A percentile compares a stretch with the other conserved stretches of the same genome.
Conservation (phyloP, 495 filamentous ascomycete genomes). For the Podospora anserina region DNA sequence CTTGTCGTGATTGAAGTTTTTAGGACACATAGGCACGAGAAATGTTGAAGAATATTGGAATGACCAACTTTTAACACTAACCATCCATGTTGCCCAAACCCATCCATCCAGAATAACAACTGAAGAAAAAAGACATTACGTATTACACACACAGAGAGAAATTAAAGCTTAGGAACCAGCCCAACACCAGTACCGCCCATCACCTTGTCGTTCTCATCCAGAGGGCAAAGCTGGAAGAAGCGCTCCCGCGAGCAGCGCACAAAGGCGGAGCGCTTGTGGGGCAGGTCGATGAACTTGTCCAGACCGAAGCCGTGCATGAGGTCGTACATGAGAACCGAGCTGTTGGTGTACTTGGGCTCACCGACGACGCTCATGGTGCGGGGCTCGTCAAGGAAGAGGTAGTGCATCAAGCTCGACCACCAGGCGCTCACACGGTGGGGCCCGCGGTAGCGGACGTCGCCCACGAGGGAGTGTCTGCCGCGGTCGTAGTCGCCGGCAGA, state of each 20-base stretch:
- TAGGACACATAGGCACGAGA: neutral
- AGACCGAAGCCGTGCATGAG: slow-evolving; percentile 62
- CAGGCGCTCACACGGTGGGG: slow-evolving; percentile 64
- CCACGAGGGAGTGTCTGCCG: slow-evolving; percentile 65
- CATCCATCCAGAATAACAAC: neutral
- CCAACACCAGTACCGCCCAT: slow-evolving; percentile 46
- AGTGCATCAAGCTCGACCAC: slow-evolving; percentile 68
- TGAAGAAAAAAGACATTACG: neutral
- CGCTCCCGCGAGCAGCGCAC: slow-evolving; percentile 59
- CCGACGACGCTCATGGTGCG: slow-evolving; percentile 61
- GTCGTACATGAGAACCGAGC: slow-evolving; percentile 62
- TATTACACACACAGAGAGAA: neutral
- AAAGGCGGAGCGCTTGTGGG: slow-evolving; percentile 64
- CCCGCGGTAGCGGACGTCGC: slow-evolving; percentile 60
- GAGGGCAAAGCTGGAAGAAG: slow-evolving; percentile 65
- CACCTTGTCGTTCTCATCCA: slow-evolving; percentile 50
- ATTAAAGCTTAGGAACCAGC: slow-evolving; percentile 45
- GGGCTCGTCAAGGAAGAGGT: slow-evolving; percentile 66
- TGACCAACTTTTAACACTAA: neutral
- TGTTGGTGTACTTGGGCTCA: slow-evolving; percentile 60
- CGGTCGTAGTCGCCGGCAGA: slow-evolving; percentile 61
- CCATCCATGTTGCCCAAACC: neutral
- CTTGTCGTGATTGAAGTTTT: neutral
- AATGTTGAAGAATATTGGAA: neutral
- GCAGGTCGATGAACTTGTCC: slow-evolving; percentile 63